Conservation (phyloP, 441 rosid species). For the Erodium trifolium region DNA sequence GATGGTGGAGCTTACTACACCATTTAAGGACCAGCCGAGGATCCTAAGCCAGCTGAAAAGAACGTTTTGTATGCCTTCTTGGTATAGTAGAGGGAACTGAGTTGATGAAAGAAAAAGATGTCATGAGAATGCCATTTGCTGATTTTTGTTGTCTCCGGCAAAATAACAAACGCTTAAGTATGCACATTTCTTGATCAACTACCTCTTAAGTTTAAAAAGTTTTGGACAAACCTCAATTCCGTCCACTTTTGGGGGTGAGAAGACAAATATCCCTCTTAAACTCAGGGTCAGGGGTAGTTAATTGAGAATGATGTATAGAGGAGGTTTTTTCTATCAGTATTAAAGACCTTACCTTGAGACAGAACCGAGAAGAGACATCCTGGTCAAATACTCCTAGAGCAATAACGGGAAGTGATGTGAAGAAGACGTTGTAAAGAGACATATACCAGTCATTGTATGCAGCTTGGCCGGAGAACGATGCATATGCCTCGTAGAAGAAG, state of each 20-base stretch:
- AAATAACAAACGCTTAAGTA: too few species aligned
- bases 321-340: too few species aligned
- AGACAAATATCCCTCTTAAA: too few species aligned
- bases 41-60: constrained; percentile 78
- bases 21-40: constrained; percentile 76
- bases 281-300: too few species aligned
- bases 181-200: too few species aligned
- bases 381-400: constrained; percentile 93
- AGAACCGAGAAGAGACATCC: constrained; percentile 64
- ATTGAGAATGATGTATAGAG: too few species aligned
- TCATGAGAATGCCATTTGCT: not conserved
- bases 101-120: not conserved
- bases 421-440: constrained; percentile 75
- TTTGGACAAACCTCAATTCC: too few species aligned
- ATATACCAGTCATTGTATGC: constrained; percentile 87
- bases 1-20: constrained; percentile 39
- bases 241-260: too few species aligned
- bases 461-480: constrained; percentile 80
- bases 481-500: constrained; percentile 75
- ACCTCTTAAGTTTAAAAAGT: too few species aligned
- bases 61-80: constrained; percentile 87
- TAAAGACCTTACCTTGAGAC: constrained; percentile 49
- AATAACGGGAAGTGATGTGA: constrained; percentile 93
- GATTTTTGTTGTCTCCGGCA: not conserved
- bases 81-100: constrained; percentile 75